Percentiles rank a stretch among this genome's conserved stretches.
Evolutionary conservation across 2,329 filamentous ascomycete genomes (phyloP).

Genomic region (Fusarium sp.): DNA sequence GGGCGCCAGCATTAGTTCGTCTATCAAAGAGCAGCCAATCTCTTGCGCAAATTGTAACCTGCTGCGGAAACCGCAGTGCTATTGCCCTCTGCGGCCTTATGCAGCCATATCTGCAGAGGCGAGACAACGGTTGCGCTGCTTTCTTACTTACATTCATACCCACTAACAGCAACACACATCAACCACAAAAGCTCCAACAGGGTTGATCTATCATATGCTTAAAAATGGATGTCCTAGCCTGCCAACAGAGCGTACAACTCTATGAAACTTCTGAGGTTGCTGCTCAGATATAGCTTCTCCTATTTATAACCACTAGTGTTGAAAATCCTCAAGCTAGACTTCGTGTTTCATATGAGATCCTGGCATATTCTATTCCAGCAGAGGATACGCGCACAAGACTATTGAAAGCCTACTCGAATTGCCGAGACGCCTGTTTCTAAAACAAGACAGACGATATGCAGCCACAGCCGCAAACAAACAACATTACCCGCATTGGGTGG

Average conservation of each 20-base stretch:
- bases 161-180: constrained; percentile 1
- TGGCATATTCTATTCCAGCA: constrained; percentile 7
- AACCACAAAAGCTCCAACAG: not conserved
- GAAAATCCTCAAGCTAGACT: constrained; percentile 15
- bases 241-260: not conserved
- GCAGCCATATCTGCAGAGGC: constrained; percentile 29
- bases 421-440: constrained; percentile 18
- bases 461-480: constrained; percentile 31
- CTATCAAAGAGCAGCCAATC: constrained; percentile 22
- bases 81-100: constrained; percentile 19
- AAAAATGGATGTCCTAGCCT: not conserved
- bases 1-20: constrained; percentile 24
- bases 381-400: constrained; percentile 20
- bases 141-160: constrained; percentile 14
- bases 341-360: constrained; percentile 31
- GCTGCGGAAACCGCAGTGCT: not conserved
- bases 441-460: constrained; percentile 8
- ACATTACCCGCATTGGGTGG: constrained; percentile 6
- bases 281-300: not conserved
- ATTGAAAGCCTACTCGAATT: constrained; percentile 26
- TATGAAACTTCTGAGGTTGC: not conserved
- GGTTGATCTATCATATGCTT: constrained; percentile 22
- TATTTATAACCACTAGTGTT: constrained; percentile 33
- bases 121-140: constrained; percentile 6
- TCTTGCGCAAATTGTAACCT: constrained; percentile 10